phyloP scores from a whole-genome alignment of 1,139 yeast genomes.

The Debaryomyces singareniensis region DNA sequence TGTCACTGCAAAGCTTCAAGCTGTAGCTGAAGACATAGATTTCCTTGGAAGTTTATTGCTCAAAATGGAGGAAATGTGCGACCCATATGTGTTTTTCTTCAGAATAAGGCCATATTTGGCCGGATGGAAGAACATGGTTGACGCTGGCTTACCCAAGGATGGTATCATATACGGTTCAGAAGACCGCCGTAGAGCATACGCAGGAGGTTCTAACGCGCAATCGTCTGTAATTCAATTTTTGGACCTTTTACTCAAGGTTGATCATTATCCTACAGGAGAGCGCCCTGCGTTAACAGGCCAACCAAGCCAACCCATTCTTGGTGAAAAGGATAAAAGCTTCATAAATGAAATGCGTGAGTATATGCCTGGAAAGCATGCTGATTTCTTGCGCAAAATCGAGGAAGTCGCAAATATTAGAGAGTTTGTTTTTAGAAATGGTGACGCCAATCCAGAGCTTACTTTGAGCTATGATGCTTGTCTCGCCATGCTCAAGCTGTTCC shows the following conservation, averaged over 20 bases:
- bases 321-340: conserved; percentile 54
- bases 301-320: conserved; percentile 7
- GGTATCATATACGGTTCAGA: conserved; percentile 80
- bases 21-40: conserved; percentile 71
- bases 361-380: conserved; percentile 84
- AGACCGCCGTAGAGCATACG: conserved; percentile 46
- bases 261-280: conserved; percentile 75
- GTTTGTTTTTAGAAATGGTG: conserved; percentile 44
- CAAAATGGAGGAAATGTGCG: conserved; percentile 92
- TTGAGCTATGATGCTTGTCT: conserved; percentile 84
- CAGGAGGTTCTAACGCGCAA: conserved; percentile 96
- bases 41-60: conserved; percentile 66
- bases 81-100: conserved; percentile 85
- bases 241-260: conserved; percentile 69
- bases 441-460: conserved; percentile 47
- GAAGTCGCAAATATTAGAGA: conserved; percentile 55
- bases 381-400: conserved; percentile 58
- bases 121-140: conserved; percentile 92
- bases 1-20: conserved; percentile 47
- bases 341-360: conserved; percentile 79
- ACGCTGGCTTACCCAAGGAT: conserved; percentile 67
- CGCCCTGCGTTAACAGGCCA: conserved; percentile 30
- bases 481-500: conserved; percentile 80
- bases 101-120: conserved; percentile 85
- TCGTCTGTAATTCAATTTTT: conserved; percentile 82